Evolutionary conservation across 805 yeast genomes (phyloP), one percentile per base, ranked within the genome.

Genomic region (Gaillardinia entomophila): DNA sequence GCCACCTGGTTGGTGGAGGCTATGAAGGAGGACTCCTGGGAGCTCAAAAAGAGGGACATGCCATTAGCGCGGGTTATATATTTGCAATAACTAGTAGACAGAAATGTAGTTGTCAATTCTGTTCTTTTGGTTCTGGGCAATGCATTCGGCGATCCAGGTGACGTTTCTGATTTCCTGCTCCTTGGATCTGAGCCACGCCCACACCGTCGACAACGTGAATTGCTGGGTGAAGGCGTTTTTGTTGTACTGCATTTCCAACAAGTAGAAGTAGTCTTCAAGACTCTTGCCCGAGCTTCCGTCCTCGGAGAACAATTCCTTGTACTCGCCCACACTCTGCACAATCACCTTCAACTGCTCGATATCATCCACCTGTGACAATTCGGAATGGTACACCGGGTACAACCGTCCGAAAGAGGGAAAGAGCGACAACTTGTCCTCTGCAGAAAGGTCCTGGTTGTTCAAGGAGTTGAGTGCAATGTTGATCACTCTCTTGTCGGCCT

Each of bases 91-190:
- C 22, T 66, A 88, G 48, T 80, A 87, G 26, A 90, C 96, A 27
- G 94, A 69, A 39, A 94, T 88, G 57, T 88, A 94, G 58, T 85
- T 86, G 49, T 82, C 80, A 45, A 92, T 86, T 59, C 96, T 77
- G 55, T 86, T 94, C 66, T 88, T 86, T 71, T 92, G 99, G 57
- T 88, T 89, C 61, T 94, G 98, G 20, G 97, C 96, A 66, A 92
- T 92, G 69, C 99, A 92, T 66, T 92, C 99, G 31, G 97, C 96
- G 36, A 92, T 90, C 99, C 99, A 92, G n/a, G 97, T 87, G 45
- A 92, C 82, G 58, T 92, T 92, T 62, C 98, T 77, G 38, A 94
- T 78, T 61, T 92, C 99, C 63, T 94, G 98, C 62, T 92, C 98
- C 53, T 83, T 84, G 12, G 96, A 82, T 61, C 87, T 83, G 54